Evolutionary conservation across 2,329 filamentous ascomycete genomes (phyloP).

Genomic region (Grosmannia clavigera): DNA sequence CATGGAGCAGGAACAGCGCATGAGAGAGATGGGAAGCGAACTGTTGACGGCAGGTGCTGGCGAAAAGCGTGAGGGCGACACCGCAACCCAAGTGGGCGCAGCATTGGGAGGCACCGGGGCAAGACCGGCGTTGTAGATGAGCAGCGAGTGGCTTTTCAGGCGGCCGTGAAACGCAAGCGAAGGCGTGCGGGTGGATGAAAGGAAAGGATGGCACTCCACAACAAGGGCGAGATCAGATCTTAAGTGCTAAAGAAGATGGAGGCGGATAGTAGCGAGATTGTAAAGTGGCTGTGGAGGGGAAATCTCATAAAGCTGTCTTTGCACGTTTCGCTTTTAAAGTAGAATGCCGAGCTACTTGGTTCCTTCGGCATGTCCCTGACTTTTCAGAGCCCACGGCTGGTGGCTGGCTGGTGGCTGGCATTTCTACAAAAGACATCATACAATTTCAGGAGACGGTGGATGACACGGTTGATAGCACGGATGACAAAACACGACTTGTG

Average conservation of each 20-base stretch:
- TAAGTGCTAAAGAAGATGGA: neutral
- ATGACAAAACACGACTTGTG: neutral
- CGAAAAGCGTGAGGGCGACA: slow-evolving; percentile 21
- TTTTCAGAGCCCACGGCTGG: neutral
- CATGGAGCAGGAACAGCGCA: slow-evolving; percentile 95
- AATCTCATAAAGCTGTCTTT: neutral
- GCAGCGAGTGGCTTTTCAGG: neutral
- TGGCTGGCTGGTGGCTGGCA: too few relatives aligned
- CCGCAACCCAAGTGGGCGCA: slow-evolving; percentile 36
- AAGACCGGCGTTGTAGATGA: slow-evolving; percentile 36
- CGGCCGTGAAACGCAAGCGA: neutral
- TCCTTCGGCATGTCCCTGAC: neutral
- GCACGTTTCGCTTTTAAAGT: neutral
- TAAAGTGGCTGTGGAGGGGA: neutral
- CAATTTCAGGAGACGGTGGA: neutral
- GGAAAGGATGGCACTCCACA: neutral
- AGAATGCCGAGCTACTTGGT: neutral
- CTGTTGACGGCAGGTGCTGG: slow-evolving; percentile 39
- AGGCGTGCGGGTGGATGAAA: neutral
- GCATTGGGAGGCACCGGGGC: slow-evolving; percentile 33
- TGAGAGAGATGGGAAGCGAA: slow-evolving; percentile 84
- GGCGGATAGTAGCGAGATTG: neutral
- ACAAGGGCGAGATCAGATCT: too few relatives aligned
- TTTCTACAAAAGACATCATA: neutral
- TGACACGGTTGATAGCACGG: neutral